A percentile compares a stretch with the other conserved stretches of the same genome.
Conservation (phyloP, 768 basidiomycete species). For the Hypholoma fasciculare region DNA sequence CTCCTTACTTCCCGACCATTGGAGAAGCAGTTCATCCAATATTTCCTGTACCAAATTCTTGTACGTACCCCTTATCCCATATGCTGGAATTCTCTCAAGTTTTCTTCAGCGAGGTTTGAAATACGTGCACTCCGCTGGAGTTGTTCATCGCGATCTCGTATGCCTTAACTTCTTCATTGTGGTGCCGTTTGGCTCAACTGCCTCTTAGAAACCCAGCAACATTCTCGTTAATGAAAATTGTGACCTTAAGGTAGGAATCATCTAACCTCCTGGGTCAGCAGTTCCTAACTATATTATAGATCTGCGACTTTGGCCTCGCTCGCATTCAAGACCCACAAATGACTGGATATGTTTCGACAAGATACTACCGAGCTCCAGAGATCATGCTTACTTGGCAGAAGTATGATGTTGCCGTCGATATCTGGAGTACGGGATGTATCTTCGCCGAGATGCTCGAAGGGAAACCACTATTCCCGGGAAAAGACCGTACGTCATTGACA, state of each 20-base stretch:
- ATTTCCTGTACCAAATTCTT: conserved; percentile 98
- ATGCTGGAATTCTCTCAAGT: conserved; percentile 2
- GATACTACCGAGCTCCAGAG: conserved; percentile 98
- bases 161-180: conserved; percentile 23
- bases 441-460: conserved; percentile 99
- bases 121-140: conserved; percentile 99
- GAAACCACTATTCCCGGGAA: conserved; percentile 97
- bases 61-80: conserved; percentile 42
- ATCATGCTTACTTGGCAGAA: conserved; percentile 99
- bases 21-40: conserved; percentile 99
- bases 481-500: conserved; percentile 81
- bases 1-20: conserved; percentile 94
- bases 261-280: not conserved
- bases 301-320: conserved; percentile 98
- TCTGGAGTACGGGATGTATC: conserved; percentile 99
- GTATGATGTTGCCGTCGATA: conserved; percentile 99
- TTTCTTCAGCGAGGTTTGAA: conserved; percentile 84
- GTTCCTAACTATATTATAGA: conserved; percentile 45
- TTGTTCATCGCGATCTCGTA: conserved; percentile 95
- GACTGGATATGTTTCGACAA: conserved; percentile 99
- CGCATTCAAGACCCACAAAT: conserved; percentile 99
- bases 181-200: conserved; percentile 4
- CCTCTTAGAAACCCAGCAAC: conserved; percentile 90
- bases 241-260: conserved; percentile 77
- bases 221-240: conserved; percentile 99